Conservation (phyloP, 495 filamentous ascomycete genomes). For the Aspergillus sclerotioniger region DNA sequence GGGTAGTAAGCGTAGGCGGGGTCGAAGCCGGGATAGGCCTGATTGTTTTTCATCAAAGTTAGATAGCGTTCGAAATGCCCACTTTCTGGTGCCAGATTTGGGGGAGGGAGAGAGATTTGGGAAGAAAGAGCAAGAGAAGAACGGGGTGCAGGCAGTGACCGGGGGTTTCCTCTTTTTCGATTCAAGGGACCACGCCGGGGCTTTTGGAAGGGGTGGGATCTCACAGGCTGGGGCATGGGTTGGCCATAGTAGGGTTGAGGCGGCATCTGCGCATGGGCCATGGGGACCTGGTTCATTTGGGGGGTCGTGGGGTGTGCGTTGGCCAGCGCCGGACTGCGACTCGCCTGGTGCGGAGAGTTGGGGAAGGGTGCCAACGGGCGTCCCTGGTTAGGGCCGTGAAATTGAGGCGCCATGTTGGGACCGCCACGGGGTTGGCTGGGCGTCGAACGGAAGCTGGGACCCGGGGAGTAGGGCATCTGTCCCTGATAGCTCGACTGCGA, state of each 20-base stretch:
- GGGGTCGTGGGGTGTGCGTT: conserved; percentile 68
- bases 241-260: conserved; percentile 61
- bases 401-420: conserved; percentile 61
- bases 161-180: conserved; percentile 20
- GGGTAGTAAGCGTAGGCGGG: conserved; percentile 33
- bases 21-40: conserved; percentile 35
- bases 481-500: conserved; percentile 57
- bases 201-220: conserved; percentile 43
- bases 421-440: conserved; percentile 64
- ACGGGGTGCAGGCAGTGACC: conserved; percentile 12
- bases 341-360: conserved; percentile 60
- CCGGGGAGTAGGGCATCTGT: conserved; percentile 67
- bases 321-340: conserved; percentile 70
- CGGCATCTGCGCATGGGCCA: conserved; percentile 55
- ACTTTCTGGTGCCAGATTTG: conserved; percentile 65
- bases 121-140: conserved; percentile 7
- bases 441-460: conserved; percentile 54
- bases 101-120: conserved; percentile 18
- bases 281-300: conserved; percentile 60
- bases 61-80: conserved; percentile 74
- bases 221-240: conserved; percentile 68
- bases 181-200: conserved; percentile 23
- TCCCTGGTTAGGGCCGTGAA: conserved; percentile 54
- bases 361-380: conserved; percentile 56
- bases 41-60: conserved; percentile 58